These are phyloP conservation scores for Macrocybe gigantea DNA, from an alignment of 768 basidiomycete genomes.

Conservation along the genomic window DNA sequence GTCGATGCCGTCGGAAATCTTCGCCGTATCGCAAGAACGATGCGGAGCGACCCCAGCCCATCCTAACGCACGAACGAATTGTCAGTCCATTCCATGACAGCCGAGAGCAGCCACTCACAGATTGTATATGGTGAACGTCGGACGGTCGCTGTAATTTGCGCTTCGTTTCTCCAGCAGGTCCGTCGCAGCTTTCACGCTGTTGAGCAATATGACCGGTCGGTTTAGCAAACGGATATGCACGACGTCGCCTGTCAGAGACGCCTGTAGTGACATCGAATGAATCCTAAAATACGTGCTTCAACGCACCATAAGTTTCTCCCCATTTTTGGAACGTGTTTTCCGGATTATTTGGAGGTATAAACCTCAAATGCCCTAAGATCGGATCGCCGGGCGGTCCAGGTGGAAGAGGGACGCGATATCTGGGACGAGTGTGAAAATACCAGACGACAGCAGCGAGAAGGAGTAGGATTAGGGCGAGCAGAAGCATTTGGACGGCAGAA, in stretches of 20 bases:
- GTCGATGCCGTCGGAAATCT: constrained; percentile 4
- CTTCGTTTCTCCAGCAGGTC: constrained; percentile 23
- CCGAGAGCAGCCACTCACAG: constrained; percentile 7
- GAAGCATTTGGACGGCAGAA: no score
- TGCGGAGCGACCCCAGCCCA: constrained; percentile 5
- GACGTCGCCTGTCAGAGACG: constrained; percentile 15
- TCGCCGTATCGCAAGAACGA: constrained; percentile 4
- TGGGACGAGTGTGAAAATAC: background rate
- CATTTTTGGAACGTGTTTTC: constrained; percentile 22
- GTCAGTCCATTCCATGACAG: constrained; percentile 3
- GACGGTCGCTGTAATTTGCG: constrained; percentile 19
- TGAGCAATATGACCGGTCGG: constrained; percentile 16
- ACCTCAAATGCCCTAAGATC: constrained; percentile 28
- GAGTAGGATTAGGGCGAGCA: no score
- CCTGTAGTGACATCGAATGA: background rate
- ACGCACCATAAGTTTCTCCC: constrained; percentile 27
- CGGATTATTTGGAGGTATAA: constrained; percentile 23
- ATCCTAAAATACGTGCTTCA: background rate
- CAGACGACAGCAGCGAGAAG: no score
- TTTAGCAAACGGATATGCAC: constrained; percentile 17
- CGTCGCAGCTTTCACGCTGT: constrained; percentile 17
- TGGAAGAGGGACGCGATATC: constrained; percentile 9
- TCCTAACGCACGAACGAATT: constrained; percentile 1
- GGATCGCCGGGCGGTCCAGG: constrained; percentile 32
- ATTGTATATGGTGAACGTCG: constrained; percentile 11